These are phyloP conservation scores for Begonia peltatifolia DNA, from an alignment of 306 rosid genomes.

Conservation along the genomic window DNA sequence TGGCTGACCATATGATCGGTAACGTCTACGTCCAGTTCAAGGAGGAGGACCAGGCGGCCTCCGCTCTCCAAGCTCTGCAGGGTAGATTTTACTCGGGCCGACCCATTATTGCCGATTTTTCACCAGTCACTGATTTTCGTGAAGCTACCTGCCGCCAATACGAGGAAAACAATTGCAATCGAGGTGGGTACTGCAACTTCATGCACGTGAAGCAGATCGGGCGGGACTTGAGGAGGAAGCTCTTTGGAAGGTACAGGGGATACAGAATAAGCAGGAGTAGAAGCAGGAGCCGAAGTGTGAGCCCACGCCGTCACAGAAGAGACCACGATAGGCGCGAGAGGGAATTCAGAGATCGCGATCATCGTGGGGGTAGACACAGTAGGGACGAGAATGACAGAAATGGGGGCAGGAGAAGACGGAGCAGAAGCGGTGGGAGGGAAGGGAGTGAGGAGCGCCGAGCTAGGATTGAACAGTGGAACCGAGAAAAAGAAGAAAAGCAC, in stretches of 20 bases:
- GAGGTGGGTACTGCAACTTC: conserved; percentile 23
- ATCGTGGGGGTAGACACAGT: conserved; percentile 4
- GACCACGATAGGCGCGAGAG: conserved; percentile 18
- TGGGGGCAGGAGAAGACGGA: conserved; percentile 18
- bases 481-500: conserved; percentile 36
- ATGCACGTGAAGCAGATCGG: conserved; percentile 41
- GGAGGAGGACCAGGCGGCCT: conserved; percentile 23
- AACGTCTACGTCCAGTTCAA: conserved; percentile 22
- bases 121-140: conserved; percentile 23
- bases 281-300: conserved; percentile 18
- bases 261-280: conserved; percentile 24
- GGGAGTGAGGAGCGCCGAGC: conserved; percentile 61
- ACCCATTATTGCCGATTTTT: conserved; percentile 21
- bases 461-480: conserved; percentile 55
- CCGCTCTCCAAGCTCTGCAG: conserved; percentile 28
- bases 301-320: conserved; percentile 21
- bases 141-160: conserved; percentile 23
- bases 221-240: conserved; percentile 32
- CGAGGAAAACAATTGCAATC: conserved; percentile 21
- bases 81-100: conserved; percentile 40
- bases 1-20: conserved; percentile 19
- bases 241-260: conserved; percentile 30
- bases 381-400: conserved; percentile 21
- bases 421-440: conserved; percentile 16
- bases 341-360: conserved; percentile 7